Evolutionary conservation across 768 basidiomycete species (phyloP).

Genomic region (Rhodosporidiobolus sp.): DNA sequence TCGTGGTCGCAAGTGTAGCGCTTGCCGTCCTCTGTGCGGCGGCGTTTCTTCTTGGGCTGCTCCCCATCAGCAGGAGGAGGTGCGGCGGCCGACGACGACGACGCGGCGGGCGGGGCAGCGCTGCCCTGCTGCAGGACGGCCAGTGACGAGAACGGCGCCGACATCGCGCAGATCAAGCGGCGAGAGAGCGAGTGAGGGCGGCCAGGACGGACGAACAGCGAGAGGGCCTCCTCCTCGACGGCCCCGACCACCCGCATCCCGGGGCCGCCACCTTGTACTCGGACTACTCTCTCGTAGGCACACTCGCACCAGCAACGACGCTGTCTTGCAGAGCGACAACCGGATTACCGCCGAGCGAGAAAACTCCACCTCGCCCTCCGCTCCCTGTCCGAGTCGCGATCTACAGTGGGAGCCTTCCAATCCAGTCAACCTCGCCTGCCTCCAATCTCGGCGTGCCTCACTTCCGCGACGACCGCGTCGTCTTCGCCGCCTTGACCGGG

Average conservation of each 20-base stretch:
- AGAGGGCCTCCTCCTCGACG: neutral
- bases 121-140: slow-evolving; percentile 15
- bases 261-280: too few species aligned
- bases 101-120: neutral
- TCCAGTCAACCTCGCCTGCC: neutral
- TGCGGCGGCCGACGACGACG: neutral
- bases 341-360: too few species aligned
- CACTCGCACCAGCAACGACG: too few species aligned
- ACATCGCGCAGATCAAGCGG: neutral
- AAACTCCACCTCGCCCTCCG: too few species aligned
- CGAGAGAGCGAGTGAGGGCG: neutral
- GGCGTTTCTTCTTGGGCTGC: slow-evolving; percentile 21
- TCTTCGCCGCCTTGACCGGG: neutral
- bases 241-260: too few species aligned
- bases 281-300: too few species aligned
- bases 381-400: neutral
- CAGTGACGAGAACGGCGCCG: slow-evolving; percentile 23
- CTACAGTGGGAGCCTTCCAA: neutral
- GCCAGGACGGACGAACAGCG: neutral
- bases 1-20: slow-evolving; percentile 29
- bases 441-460: neutral
- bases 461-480: neutral
- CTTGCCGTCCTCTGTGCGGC: slow-evolving; percentile 31
- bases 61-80: neutral
- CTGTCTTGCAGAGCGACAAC: too few species aligned